Evolutionary conservation across 2,329 filamentous ascomycete species (phyloP).

Genomic region (Metarhizium robertsii): DNA sequence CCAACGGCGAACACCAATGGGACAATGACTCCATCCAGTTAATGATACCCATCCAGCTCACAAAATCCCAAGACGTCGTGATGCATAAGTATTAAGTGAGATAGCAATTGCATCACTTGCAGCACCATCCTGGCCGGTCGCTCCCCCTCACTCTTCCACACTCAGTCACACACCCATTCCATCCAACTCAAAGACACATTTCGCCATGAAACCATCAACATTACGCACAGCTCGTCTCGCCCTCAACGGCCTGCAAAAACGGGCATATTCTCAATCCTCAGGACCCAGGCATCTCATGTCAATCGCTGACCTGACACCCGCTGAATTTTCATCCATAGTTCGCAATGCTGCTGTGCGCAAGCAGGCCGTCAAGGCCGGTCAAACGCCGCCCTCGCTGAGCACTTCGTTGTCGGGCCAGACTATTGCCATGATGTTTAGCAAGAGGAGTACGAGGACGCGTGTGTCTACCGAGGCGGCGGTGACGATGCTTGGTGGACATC

Average conservation of each 20-base stretch:
- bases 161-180: neutral
- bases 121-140: neutral
- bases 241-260: conserved; percentile 27
- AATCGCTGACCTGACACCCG: conserved; percentile 72
- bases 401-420: conserved; percentile 64
- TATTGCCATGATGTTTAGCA: conserved; percentile 94
- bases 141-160: neutral
- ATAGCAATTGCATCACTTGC: neutral
- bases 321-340: conserved; percentile 74
- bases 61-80: neutral
- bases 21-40: neutral
- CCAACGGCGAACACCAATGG: neutral
- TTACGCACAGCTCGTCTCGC: conserved; percentile 24
- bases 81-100: neutral
- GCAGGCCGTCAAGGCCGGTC: conserved; percentile 60
- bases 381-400: conserved; percentile 43
- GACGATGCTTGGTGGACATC: conserved; percentile 77
- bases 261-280: conserved; percentile 32
- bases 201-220: conserved; percentile 24
- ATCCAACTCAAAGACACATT: neutral
- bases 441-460: conserved; percentile 86
- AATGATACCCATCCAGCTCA: neutral
- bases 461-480: conserved; percentile 91
- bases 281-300: conserved; percentile 79
- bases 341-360: conserved; percentile 76